Base-by-base conservation (phyloP, 352 stramenopile genomes). In the Phytophthora europaea region DNA sequence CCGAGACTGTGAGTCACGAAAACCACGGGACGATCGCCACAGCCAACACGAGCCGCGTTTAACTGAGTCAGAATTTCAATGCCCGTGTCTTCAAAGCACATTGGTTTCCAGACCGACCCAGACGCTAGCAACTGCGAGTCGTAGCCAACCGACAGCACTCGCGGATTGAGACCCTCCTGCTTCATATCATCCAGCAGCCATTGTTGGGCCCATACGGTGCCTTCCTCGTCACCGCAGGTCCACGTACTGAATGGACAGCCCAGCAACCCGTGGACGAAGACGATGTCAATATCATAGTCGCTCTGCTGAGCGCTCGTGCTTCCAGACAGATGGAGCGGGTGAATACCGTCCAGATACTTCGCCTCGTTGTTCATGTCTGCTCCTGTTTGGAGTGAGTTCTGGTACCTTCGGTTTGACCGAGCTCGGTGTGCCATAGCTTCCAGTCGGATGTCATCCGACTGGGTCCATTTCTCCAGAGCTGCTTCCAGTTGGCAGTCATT, bases 1-100 rank as follows among this genome's bases (percentile, higher is more conserved):
- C 89, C 89, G n/a, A 96, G 83, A 67, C 85, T 94, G 65, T 96
- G 89, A 6, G 88, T 94, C 45, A 96, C 87, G 73, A 96, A 96
- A 12, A 95, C 80, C 8, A 96, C 87, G 0, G 89, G 89, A 8
- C 88, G 86, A 31, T 84, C 75, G 9, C 72, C 77, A 53, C 73
- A 77, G 26, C 89, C 89, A 6, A 96, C 85, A 10, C 81, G 79
- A 2, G 89, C 89, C 0, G 83, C 82, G 22, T 86, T 64, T 3
- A 96, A 61, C 68, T 93, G 89, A 6, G 75, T 67, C 6, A 90
- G 62, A 20, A 96, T 83, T 31, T 94, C 86, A 6, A 76, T 76
- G 22, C 86, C 90, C 47, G 88, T 94, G 54, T 88, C 81, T 60
- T 93, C 65, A 38, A 96, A 87, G 67, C 82, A 81, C 76, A 94